phyloP scores from a whole-genome alignment of 2,329 filamentous ascomycete species.

The Apiospora sp. region DNA sequence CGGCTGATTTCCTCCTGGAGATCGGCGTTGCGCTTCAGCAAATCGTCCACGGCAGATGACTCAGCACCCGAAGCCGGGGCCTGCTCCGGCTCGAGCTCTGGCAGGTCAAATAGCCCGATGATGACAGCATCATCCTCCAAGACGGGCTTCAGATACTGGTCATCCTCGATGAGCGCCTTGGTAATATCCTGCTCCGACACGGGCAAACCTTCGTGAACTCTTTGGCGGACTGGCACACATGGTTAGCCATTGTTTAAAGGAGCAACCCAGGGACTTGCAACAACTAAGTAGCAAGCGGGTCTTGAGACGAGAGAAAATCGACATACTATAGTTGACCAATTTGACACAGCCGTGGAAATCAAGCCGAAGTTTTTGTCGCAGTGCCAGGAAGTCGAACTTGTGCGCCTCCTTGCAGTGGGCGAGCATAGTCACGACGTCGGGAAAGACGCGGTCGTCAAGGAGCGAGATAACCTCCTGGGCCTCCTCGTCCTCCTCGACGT shows the following conservation, averaged over 20 bases:
- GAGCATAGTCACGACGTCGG: conserved; percentile 71
- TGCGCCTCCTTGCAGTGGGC: conserved; percentile 71
- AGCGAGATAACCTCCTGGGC: conserved; percentile 70
- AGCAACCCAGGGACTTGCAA: background rate
- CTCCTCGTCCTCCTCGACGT: conserved; percentile 67
- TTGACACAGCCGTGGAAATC: conserved; percentile 80
- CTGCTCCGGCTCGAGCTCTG: conserved; percentile 49
- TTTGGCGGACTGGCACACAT: conserved; percentile 52
- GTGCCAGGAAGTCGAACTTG: conserved; percentile 70
- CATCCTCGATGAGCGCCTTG: conserved; percentile 72
- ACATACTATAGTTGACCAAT: conserved; percentile 72
- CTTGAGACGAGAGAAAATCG: background rate
- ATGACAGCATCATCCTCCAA: conserved; percentile 90
- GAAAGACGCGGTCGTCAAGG: conserved; percentile 71
- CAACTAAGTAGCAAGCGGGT: background rate
- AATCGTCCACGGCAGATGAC: conserved; percentile 42
- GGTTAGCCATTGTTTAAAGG: conserved; percentile 27
- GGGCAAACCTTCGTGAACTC: conserved; percentile 51
- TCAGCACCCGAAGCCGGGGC: conserved; percentile 30
- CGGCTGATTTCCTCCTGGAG: conserved; percentile 69
- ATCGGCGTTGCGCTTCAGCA: conserved; percentile 59
- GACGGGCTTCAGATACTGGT: conserved; percentile 82
- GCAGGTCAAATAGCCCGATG: conserved; percentile 84
- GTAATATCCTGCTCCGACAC: conserved; percentile 65
- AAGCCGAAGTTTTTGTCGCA: conserved; percentile 64